phyloP scores from a whole-genome alignment of 2,329 filamentous ascomycete genomes.

The Sclerotinia sclerotiorum region DNA sequence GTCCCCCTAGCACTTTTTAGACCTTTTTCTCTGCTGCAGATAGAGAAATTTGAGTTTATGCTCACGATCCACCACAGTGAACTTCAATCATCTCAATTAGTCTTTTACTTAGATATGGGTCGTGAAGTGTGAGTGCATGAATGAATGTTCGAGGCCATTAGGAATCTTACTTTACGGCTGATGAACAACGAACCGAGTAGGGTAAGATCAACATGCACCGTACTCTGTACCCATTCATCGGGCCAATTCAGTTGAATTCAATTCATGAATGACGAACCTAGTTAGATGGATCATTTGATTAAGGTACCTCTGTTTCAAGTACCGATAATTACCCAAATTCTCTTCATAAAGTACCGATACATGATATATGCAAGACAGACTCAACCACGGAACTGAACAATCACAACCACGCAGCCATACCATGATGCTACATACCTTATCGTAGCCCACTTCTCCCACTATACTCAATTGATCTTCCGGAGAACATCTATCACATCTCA shows the following conservation, averaged over 20 bases:
- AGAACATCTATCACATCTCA: not conserved
- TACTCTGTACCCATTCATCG: too few species aligned
- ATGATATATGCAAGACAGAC: conserved; percentile 1
- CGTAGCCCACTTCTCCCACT: not conserved
- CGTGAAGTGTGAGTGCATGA: not conserved
- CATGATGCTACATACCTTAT: not conserved
- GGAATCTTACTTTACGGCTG: not conserved
- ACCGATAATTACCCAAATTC: not conserved
- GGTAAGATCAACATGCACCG: too few species aligned
- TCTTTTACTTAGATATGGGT: not conserved
- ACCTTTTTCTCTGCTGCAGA: conserved; percentile 4
- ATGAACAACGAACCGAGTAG: too few species aligned
- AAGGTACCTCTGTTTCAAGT: not conserved
- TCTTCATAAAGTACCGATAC: not conserved
- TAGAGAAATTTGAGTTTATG: not conserved
- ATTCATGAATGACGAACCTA: too few species aligned
- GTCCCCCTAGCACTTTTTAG: conserved; percentile 2
- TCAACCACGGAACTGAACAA: not conserved
- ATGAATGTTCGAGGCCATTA: not conserved
- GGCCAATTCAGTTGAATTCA: too few species aligned
- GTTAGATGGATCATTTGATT: not conserved
- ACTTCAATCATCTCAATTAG: not conserved
- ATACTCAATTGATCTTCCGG: not conserved
- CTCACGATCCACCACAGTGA: not conserved
- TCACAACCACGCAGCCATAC: not conserved